Base-by-base conservation (phyloP, 768 basidiomycete species). In the Lentinula boryana region DNA sequence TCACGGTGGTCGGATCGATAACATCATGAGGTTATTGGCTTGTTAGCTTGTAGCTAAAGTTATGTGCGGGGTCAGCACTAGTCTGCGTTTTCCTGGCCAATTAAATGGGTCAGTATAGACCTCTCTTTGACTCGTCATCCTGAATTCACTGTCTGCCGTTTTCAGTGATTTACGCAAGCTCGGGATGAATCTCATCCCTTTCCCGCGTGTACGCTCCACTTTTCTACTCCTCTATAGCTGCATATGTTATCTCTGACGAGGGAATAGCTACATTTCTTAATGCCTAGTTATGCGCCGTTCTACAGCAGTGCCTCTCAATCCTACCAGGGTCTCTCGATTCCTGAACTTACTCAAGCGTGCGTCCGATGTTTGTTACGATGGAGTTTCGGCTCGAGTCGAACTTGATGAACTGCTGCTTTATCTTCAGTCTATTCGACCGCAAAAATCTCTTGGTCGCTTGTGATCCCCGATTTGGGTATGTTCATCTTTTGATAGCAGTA, bases 11-110 rank as follows among this genome's bases (percentile, higher is more conserved):
- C 56, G 16, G 56, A 12, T 7, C 18, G 27, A 27, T 27, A 27
- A 27, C 27, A 27, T 27, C 27, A 27, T 40, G 52, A 53, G 13
- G 13, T 33, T 15, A 32, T 13, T 5, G 46, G 59, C 56, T 41
- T 49, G 3, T 61, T 12, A 87, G 84, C 74, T 96, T 40, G 85
- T 97, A 54, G 81, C 94, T 1, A 87, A 86, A 69, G 93, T 96
- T 40, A 96, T 98, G 93, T 90, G 91, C 63, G 96, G 96, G 51
- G 87, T 95, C 53, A 95, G 91, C 69, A 96, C 94, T 2, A 91
- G 91, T 67, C 76, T 95, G 61, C 88, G 93, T 43, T 94, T 95
- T 80, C 92, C 94, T n/a, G 93, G 93, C 33, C 93, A 95, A 71
- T 76, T 95, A 60, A 95, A 95, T 68, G 92, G 91, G 89, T 89